Evolutionary conservation across 495 filamentous ascomycete genomes (phyloP), one percentile per base, ranked within the genome.

Genomic region (Astrothelium subdiscretum): DNA sequence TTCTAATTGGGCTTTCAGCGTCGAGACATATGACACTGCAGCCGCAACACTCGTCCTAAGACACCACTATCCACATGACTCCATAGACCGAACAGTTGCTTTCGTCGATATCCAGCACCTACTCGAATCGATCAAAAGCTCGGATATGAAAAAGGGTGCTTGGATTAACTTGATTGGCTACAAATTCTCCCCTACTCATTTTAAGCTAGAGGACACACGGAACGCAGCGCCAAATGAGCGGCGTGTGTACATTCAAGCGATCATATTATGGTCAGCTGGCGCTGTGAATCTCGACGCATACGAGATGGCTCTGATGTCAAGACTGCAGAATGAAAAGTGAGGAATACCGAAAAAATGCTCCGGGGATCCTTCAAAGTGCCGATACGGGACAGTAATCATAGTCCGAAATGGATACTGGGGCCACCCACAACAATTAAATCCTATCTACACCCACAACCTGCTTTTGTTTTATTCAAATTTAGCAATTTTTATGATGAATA

Each of bases 151-250:
- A 43, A 75, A 87, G 5, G 94, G 94, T n/a, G 82, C 87, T 57
- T 98, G 94, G 94, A 71, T 96, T 22, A 94, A 96, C 72, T 81
- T 97, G 0, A 80, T 96, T 59, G 94, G 92, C 1, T 96, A 96
- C 72, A 63, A 63, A 40, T 8, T 31, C 3, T 59, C 52, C 27
- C 44, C 42, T n/a, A 18, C 8, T 27, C 31, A 3, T 10, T 35
- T 29, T 0, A 31, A 58, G 0, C 61, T 38, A n/a, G 38, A 2
- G 12, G 48, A 4, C n/a, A n/a, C 18, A 18, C 15, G 13, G 32
- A 40, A 15, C 24, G 15, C 57, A n/a, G 11, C 57, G 20, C 22
- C 4, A 59, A 32, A 12, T 13, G 38, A 48, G 31, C 40, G 40
- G 20, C 27, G 35, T 24, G 38, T 59, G 13, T 59, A 59, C 26